Conservation (phyloP, 352 stramenopile species). For the Globisporangium nagaii region DNA sequence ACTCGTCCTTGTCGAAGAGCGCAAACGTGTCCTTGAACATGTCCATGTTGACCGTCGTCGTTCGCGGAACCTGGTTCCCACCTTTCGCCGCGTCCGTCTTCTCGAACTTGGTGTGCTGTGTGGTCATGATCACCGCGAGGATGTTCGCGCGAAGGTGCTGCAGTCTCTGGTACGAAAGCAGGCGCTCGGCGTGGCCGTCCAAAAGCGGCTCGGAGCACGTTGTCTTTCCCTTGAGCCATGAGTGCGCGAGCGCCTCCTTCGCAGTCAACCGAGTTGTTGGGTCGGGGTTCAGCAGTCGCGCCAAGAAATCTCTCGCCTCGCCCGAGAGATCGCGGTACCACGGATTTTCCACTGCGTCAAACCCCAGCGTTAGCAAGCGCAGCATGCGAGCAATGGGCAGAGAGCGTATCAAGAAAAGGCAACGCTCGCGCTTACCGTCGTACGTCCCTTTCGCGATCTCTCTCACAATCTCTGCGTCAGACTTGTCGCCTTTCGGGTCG, state of each 20-base stretch:
- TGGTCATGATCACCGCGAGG: conserved; percentile 61
- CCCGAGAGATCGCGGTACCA: conserved; percentile 58
- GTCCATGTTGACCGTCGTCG: conserved; percentile 68
- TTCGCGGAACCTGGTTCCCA: conserved; percentile 20
- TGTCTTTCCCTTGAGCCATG: conserved; percentile 50
- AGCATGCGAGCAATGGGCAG: too few relatives aligned
- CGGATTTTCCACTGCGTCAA: conserved; percentile 42
- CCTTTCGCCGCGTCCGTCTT: not conserved
- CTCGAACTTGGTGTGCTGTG: conserved; percentile 54
- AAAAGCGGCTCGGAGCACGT: conserved; percentile 36
- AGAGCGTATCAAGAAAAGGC: not conserved
- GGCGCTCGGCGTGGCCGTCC: conserved; percentile 38
- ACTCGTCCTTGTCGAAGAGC: conserved; percentile 76
- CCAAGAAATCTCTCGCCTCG: conserved; percentile 61
- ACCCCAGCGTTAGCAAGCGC: not conserved
- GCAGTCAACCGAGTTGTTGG: conserved; percentile 49
- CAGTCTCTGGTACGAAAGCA: conserved; percentile 61
- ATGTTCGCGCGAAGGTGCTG: conserved; percentile 76
- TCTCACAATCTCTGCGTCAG: conserved; percentile 64
- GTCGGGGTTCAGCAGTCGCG: conserved; percentile 40
- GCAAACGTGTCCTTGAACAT: conserved; percentile 78
- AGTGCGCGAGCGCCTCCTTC: conserved; percentile 45
- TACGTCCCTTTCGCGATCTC: conserved; percentile 52
- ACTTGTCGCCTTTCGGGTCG: conserved; percentile 61
- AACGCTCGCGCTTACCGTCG: conserved; percentile 28